A percentile compares a stretch with the other conserved stretches of the same genome.
Evolutionary conservation across 1,284 basidiomycete genomes (phyloP).

Genomic region (Pyrrhoderma noxium): DNA sequence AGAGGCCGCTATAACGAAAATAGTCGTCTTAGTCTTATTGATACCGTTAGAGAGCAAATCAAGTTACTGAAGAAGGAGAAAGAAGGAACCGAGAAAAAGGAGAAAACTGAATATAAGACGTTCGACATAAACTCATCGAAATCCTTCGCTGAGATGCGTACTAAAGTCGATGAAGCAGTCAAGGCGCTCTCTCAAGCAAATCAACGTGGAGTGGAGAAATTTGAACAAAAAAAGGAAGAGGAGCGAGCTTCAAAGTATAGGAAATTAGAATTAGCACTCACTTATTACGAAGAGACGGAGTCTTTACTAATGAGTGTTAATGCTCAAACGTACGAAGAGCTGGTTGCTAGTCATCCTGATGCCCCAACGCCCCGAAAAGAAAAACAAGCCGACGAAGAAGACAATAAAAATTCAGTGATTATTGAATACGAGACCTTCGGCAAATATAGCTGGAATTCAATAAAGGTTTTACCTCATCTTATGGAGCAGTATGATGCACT

Average conservation of each 20-base stretch:
- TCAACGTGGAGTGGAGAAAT: neutral
- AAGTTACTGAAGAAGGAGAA: constrained; percentile 23
- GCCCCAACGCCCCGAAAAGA: neutral
- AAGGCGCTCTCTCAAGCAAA: neutral
- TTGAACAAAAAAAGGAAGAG: neutral
- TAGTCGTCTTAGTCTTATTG: constrained; percentile 29
- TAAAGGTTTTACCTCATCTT: constrained; percentile 5
- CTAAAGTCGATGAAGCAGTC: neutral
- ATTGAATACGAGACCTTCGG: constrained; percentile 2
- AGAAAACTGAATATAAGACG: constrained; percentile 5
- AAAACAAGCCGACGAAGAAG: neutral
- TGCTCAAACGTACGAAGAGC: constrained; percentile 39
- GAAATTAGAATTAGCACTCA: constrained; percentile 20
- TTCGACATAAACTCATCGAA: constrained; percentile 1
- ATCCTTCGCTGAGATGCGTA: constrained; percentile 8
- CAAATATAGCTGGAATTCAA: neutral
- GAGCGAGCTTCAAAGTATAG: neutral
- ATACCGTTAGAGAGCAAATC: constrained; percentile 34
- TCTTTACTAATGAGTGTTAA: constrained; percentile 30
- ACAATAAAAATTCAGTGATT: neutral
- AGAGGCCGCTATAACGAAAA: constrained; percentile 19
- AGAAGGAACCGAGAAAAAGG: constrained; percentile 7
- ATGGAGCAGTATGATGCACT: constrained; percentile 13
- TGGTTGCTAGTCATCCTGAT: constrained; percentile 28
- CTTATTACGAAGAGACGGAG: constrained; percentile 32